These are phyloP conservation scores for Penicillium sp. DNA, from an alignment of 2,329 filamentous ascomycete genomes.

Conservation along the genomic window DNA sequence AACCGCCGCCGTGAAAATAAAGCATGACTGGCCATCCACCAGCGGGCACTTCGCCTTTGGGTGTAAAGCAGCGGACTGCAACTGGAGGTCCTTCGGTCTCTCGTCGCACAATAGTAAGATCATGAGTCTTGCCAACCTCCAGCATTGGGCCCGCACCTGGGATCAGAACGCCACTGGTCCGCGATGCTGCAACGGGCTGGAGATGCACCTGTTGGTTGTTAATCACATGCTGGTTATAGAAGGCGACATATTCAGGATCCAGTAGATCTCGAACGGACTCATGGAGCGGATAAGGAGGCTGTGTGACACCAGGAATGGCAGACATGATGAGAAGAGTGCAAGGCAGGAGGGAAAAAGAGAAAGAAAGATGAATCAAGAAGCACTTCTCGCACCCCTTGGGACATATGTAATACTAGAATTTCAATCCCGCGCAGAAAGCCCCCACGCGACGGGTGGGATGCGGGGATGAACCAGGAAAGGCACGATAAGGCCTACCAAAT, in stretches of 20 bases:
- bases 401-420: not conserved
- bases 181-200: constrained; percentile 54
- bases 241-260: constrained; percentile 53
- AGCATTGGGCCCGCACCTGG: constrained; percentile 53
- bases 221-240: constrained; percentile 55
- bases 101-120: constrained; percentile 46
- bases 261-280: constrained; percentile 48
- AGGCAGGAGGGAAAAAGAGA: not conserved
- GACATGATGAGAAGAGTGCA: constrained; percentile 5
- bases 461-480: not conserved
- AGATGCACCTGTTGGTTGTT: constrained; percentile 56
- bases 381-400: not conserved
- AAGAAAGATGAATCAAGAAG: not conserved
- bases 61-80: constrained; percentile 54
- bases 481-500: not conserved
- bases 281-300: constrained; percentile 51
- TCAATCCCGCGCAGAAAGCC: not conserved
- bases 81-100: constrained; percentile 52
- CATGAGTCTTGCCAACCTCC: constrained; percentile 49
- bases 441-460: not conserved
- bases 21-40: constrained; percentile 57
- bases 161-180: constrained; percentile 53
- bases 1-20: constrained; percentile 61
- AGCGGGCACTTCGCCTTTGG: constrained; percentile 44
- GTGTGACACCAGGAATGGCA: constrained; percentile 15